phyloP scores from a whole-genome alignment of 768 basidiomycete species.

The Astraeus odoratus region DNA sequence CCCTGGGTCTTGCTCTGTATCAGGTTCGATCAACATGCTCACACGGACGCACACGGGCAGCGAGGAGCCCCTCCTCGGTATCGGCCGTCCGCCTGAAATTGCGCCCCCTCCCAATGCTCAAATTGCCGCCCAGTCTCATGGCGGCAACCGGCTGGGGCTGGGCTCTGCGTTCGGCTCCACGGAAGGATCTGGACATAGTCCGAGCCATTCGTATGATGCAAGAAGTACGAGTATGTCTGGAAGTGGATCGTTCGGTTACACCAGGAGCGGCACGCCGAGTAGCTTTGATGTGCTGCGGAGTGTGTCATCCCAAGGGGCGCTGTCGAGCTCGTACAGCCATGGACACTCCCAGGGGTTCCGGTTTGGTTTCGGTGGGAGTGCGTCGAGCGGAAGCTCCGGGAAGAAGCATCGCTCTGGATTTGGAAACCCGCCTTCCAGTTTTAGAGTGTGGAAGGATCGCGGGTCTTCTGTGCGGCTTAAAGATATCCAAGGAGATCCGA shows the following conservation, averaged over 20 bases:
- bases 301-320: slow-evolving; percentile 26
- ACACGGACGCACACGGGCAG: slow-evolving; percentile 23
- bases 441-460: slow-evolving; percentile 19
- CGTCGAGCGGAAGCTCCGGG: slow-evolving; percentile 14
- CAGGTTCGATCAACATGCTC: slow-evolving; percentile 22
- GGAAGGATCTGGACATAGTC: slow-evolving; percentile 14
- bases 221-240: slow-evolving; percentile 13
- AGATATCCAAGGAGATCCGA: slow-evolving; percentile 7
- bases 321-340: slow-evolving; percentile 16
- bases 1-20: slow-evolving; percentile 20
- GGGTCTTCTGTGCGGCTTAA: slow-evolving; percentile 15
- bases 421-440: slow-evolving; percentile 23
- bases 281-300: slow-evolving; percentile 22
- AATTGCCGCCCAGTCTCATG: neutral
- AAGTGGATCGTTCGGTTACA: slow-evolving; percentile 18
- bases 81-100: slow-evolving; percentile 11
- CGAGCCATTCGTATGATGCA: neutral
- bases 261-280: slow-evolving; percentile 20
- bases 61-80: slow-evolving; percentile 21
- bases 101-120: neutral
- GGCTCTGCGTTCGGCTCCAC: slow-evolving; percentile 28
- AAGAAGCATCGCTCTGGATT: slow-evolving; percentile 10
- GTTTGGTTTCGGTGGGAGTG: slow-evolving; percentile 16
- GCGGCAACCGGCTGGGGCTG: slow-evolving; percentile 11
- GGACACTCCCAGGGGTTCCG: slow-evolving; percentile 13